Evolutionary conservation across 352 stramenopile species (phyloP).

Genomic region (Phytopythium sindhum): DNA sequence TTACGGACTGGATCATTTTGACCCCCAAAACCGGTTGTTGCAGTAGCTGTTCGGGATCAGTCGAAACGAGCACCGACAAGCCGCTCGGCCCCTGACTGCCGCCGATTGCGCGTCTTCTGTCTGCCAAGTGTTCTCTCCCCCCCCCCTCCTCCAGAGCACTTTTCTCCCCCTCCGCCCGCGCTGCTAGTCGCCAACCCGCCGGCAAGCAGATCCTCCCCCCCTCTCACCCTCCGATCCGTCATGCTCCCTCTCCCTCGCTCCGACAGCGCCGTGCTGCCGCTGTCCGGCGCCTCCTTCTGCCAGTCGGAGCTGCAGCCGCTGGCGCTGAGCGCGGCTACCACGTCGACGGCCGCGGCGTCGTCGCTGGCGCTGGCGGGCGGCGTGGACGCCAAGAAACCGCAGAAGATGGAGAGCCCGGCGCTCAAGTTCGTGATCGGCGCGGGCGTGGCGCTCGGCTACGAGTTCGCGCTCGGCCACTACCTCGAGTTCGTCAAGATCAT

Average conservation of each 20-base stretch:
- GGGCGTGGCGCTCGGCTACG: constrained; percentile 84
- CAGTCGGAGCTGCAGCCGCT: constrained; percentile 15
- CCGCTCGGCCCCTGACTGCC: no score
- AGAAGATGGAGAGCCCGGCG: constrained; percentile 45
- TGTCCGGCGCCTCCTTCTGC: neutral
- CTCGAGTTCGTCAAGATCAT: constrained; percentile 95
- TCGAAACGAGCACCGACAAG: no score
- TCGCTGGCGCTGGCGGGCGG: constrained; percentile 19
- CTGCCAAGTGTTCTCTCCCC: no score
- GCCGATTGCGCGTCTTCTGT: no score
- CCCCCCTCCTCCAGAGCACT: no score
- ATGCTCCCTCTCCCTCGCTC: constrained; percentile 2
- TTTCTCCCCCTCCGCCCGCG: no score
- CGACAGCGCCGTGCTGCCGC: neutral
- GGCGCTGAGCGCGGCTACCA: constrained; percentile 17
- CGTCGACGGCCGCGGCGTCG: neutral
- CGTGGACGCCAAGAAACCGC: constrained; percentile 10
- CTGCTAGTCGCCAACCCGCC: neutral
- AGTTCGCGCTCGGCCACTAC: constrained; percentile 87
- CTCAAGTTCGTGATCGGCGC: constrained; percentile 85
- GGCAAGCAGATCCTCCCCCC: neutral
- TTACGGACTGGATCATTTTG: no score
- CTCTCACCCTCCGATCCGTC: neutral
- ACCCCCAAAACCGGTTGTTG: no score
- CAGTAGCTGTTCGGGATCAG: no score